Conservation (phyloP, 495 filamentous ascomycete genomes). For the Evansstolkia leycettana region DNA sequence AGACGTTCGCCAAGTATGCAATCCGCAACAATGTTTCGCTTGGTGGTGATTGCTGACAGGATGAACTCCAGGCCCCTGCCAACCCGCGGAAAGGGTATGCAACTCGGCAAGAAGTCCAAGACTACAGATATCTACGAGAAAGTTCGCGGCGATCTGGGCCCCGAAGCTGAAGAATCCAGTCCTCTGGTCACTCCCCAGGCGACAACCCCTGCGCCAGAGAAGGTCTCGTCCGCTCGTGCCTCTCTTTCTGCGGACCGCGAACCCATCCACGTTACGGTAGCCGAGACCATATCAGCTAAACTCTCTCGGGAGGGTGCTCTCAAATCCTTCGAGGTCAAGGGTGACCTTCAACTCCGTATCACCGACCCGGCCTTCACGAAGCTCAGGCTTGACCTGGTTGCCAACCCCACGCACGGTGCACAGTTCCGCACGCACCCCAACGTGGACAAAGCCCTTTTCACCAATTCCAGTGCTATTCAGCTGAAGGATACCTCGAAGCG, state of each 20-base stretch:
- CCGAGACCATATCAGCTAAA: constrained; percentile 77
- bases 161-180: constrained; percentile 61
- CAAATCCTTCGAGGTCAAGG: constrained; percentile 76
- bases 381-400: constrained; percentile 67
- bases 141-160: constrained; percentile 70
- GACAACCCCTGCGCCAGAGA: constrained; percentile 37
- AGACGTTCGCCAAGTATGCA: constrained; percentile 59
- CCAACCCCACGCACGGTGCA: constrained; percentile 61
- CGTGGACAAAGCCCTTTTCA: constrained; percentile 78
- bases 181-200: constrained; percentile 61
- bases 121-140: constrained; percentile 92
- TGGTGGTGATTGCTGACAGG: constrained; percentile 6
- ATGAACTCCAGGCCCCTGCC: constrained; percentile 41
- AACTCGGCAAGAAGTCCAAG: constrained; percentile 95
- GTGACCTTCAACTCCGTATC: constrained; percentile 81
- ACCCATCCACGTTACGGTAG: constrained; percentile 73
- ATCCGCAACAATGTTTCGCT: background rate
- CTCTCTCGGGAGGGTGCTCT: constrained; percentile 74
- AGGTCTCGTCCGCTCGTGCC: constrained; percentile 43
- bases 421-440: constrained; percentile 93
- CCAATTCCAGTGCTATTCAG: constrained; percentile 65
- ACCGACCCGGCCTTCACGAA: constrained; percentile 78
- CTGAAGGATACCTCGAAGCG: constrained; percentile 71
- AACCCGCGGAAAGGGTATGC: constrained; percentile 92
- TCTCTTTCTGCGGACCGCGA: constrained; percentile 62